Evolutionary conservation across 2,329 filamentous ascomycete species (phyloP), one percentile per base, ranked within the genome.

Genomic region (Didymella exigua): DNA sequence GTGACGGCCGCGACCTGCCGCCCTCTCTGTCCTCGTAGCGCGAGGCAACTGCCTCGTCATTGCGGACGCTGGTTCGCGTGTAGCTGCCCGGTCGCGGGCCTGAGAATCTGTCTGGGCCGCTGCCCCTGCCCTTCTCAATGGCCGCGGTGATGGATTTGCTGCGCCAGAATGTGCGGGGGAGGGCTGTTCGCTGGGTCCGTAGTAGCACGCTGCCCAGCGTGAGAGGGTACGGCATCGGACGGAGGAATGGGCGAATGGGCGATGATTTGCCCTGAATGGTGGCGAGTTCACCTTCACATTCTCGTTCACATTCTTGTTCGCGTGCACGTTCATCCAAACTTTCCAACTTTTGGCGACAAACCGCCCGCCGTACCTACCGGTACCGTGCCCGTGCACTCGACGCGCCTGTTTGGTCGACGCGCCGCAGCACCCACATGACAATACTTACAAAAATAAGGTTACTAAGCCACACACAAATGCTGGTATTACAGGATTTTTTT

Each of bases 61-160:
- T 33, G 18, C 43, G 29, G 23, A 34, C 27, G 30, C 49, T 18
- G 16, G 33, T 19, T 9, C 33, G 54, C 27, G 56, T 42, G 40
- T 58, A 61, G 14, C 48, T 48, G 53, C 42, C 48, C 8, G 49
- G 53, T 16, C 58, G 61, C 10, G 52, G 47, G 44, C 41, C 56
- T 13, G 52, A 56, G 23, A 61, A 54, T 14, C 56, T 51, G 10
- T 59, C 53, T 21, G 57, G 54, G 14, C 56, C 48, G 16, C 57
- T 48, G 14, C 54, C 60, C 49, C 59, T 61, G 45, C 65, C 69
- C 59, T 66, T 60, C 56, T 73, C 71, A 54, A 74, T 73, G 36
- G 70, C 63, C 8, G 67, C 66, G 33, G 63, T 68, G 38, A 74
- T 60, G 30, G 71, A 74, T 50, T 72, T 72, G 59, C 68, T 61